Conservation (phyloP, 768 basidiomycete genomes). For the Serendipita sp. region DNA sequence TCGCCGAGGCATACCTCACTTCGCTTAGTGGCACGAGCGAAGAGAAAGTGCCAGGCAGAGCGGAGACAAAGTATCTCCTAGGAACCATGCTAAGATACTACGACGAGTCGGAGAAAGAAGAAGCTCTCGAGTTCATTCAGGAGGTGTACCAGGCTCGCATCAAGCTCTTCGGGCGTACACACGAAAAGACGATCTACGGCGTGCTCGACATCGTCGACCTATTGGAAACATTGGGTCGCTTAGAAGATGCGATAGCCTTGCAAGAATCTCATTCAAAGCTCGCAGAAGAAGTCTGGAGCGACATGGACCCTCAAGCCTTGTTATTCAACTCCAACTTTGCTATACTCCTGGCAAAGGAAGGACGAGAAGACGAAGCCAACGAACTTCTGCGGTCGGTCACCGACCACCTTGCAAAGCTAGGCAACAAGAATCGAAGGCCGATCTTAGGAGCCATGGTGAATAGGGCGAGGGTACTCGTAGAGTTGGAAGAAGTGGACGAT, state of each 20-base stretch:
- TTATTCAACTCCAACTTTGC: not conserved
- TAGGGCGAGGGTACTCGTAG: not conserved
- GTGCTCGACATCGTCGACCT: not conserved
- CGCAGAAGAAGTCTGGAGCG: not conserved
- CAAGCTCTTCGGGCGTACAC: not conserved
- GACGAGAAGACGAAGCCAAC: not conserved
- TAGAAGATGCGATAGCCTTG: not conserved
- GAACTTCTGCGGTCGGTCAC: not conserved
- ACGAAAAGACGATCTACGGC: not conserved
- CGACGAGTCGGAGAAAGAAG: constrained; percentile 2
- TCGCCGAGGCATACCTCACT: not conserved
- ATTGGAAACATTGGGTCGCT: not conserved
- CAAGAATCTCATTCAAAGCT: not conserved
- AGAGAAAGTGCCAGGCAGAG: not conserved
- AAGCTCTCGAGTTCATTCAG: not conserved
- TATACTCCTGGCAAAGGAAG: not conserved
- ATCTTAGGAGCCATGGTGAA: not conserved
- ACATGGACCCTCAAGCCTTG: not conserved
- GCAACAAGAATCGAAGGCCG: not conserved
- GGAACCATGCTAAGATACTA: not conserved
- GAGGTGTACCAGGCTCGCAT: not conserved
- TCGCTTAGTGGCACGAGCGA: not conserved
- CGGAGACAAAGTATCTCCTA: not conserved
- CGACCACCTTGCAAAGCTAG: not conserved
- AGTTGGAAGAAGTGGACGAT: not conserved